Evolutionary conservation across 2,329 filamentous ascomycete genomes (phyloP).

Genomic region (Thelonectria discophora): DNA sequence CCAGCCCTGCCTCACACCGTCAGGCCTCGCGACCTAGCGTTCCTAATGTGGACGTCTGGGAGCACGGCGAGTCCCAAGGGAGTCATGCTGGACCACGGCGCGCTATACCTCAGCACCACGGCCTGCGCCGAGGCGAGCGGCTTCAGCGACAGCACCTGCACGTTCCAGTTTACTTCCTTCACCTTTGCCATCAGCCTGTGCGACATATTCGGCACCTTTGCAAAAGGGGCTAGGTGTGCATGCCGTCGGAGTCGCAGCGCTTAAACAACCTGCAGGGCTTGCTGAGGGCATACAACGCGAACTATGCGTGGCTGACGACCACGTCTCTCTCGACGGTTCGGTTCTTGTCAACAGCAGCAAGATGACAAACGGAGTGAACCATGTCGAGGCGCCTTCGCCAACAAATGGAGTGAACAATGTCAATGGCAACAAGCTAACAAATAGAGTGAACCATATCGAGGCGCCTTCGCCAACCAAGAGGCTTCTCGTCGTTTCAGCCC

Average conservation of each 20-base stretch:
- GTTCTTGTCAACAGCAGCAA: no score
- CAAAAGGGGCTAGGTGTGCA: conserved; percentile 31
- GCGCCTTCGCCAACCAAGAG: no score
- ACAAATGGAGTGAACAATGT: no score
- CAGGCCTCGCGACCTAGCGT: conserved; percentile 11
- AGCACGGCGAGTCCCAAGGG: conserved; percentile 35
- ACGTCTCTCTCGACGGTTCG: no score
- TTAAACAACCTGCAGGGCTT: conserved; percentile 25
- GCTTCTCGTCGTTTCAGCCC: no score
- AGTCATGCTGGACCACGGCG: conserved; percentile 30
- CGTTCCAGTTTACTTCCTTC: conserved; percentile 46
- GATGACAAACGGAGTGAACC: no score
- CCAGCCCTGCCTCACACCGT: no score
- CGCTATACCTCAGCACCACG: conserved; percentile 21
- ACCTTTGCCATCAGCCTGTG: conserved; percentile 43
- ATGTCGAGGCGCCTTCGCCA: no score
- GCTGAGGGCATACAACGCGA: conserved; percentile 22
- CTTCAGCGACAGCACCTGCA: conserved; percentile 27
- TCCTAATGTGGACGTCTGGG: conserved; percentile 36
- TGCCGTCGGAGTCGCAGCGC: conserved; percentile 28
- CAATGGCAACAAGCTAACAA: no score
- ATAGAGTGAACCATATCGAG: no score
- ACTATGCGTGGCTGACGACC: conserved; percentile 7
- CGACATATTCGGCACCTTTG: conserved; percentile 34
- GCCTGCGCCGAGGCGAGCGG: conserved; percentile 23